Percentiles rank a stretch among this genome's conserved stretches.
Evolutionary conservation across 2,329 filamentous ascomycete genomes (phyloP).

Genomic region (Diaporthe humulicola): DNA sequence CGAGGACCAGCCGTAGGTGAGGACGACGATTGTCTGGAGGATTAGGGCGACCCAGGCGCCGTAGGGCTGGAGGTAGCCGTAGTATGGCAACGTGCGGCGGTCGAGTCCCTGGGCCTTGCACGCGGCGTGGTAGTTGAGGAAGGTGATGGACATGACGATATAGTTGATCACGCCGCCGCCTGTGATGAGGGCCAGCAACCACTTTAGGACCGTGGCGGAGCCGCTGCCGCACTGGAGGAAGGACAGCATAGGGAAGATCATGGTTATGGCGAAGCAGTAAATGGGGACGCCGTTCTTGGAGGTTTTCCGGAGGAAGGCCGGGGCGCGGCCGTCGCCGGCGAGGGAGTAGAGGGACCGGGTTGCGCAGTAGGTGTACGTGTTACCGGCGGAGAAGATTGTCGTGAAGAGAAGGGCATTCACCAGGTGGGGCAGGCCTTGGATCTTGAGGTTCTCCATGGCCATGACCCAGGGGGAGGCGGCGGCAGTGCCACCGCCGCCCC

Average conservation of each 20-base stretch:
- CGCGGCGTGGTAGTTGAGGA: constrained; percentile 39
- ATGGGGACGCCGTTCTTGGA: constrained; percentile 73
- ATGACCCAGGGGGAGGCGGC: constrained; percentile 74
- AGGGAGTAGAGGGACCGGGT: constrained; percentile 40
- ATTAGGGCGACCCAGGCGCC: constrained; percentile 61
- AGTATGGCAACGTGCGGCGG: constrained; percentile 68
- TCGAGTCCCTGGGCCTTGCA: constrained; percentile 37
- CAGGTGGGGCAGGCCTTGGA: constrained; percentile 68
- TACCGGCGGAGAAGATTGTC: constrained; percentile 41
- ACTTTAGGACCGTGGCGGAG: constrained; percentile 49
- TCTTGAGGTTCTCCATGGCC: constrained; percentile 67
- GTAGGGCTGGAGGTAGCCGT: constrained; percentile 71
- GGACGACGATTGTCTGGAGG: constrained; percentile 58
- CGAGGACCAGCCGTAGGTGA: constrained; percentile 68
- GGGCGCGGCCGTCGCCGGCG: constrained; percentile 39
- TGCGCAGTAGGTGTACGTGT: constrained; percentile 40
- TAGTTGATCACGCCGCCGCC: constrained; percentile 73
- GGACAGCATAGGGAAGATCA: constrained; percentile 63
- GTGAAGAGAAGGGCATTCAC: constrained; percentile 64
- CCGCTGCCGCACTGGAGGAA: constrained; percentile 39
- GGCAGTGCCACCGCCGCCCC: constrained; percentile 53
- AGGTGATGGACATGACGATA: constrained; percentile 55
- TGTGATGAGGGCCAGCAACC: constrained; percentile 69
- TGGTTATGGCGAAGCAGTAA: constrained; percentile 67
- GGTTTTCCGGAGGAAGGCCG: constrained; percentile 65